Conservation (phyloP, 768 basidiomycete species). For the Floccularia luteovirens region DNA sequence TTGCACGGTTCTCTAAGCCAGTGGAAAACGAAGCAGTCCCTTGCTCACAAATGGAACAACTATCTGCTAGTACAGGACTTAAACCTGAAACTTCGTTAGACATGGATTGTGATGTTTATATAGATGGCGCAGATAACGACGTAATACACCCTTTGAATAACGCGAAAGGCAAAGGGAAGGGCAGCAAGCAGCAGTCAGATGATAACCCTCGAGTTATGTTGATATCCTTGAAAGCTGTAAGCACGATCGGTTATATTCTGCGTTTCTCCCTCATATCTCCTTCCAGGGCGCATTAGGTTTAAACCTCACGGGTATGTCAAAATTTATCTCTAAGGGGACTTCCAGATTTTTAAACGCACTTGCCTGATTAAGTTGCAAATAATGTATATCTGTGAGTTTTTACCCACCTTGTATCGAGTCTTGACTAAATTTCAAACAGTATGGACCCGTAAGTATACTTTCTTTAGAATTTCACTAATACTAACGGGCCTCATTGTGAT, state of each 20-base stretch:
- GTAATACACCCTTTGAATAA: constrained; percentile 7
- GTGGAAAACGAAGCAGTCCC: constrained; percentile 23
- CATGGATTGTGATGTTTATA: constrained; percentile 19
- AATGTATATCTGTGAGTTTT: constrained; percentile 69
- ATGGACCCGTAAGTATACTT: constrained; percentile 70
- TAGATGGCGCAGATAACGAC: constrained; percentile 23
- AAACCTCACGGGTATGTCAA: constrained; percentile 58
- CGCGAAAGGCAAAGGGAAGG: constrained; percentile 30
- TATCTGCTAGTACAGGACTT: background rate
- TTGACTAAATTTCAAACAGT: constrained; percentile 24
- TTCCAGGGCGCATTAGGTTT: constrained; percentile 71
- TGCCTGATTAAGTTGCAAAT: constrained; percentile 49
- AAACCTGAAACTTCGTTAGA: no score
- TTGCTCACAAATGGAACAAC: background rate
- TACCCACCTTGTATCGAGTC: background rate
- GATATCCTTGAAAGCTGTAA: constrained; percentile 72
- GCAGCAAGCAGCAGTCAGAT: constrained; percentile 8
- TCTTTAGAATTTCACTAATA: background rate
- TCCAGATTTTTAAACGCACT: constrained; percentile 2
- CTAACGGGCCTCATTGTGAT: background rate
- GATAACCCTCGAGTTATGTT: constrained; percentile 75
- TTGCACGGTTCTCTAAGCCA: constrained; percentile 68
- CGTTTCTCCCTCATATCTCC: constrained; percentile 5
- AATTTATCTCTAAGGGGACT: background rate
- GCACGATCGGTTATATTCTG: constrained; percentile 8